Conservation (phyloP, 179 eudicot genomes). For the Beta corolliflora region DNA sequence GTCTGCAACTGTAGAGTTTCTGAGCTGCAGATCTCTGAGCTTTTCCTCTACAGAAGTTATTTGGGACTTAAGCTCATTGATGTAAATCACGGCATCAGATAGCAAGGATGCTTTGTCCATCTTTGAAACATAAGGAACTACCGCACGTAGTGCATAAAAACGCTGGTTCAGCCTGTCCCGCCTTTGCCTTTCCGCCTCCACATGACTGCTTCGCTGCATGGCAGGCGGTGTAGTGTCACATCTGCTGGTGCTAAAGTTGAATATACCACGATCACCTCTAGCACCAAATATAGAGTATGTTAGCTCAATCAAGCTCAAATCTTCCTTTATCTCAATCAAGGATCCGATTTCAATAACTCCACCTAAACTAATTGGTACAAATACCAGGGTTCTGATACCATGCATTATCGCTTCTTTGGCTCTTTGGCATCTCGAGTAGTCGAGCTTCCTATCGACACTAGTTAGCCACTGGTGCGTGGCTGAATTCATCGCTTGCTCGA, state of each 20-base stretch:
- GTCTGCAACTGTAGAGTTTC: neutral
- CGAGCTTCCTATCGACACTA: no score
- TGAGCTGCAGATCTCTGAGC: neutral
- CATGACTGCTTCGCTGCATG: slow-evolving; percentile 1
- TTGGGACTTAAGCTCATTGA: slow-evolving; percentile 14
- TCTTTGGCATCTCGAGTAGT: neutral
- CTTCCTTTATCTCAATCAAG: slow-evolving; percentile 24
- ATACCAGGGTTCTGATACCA: slow-evolving; percentile 30
- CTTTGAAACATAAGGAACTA: slow-evolving; percentile 26
- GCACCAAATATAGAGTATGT: slow-evolving; percentile 22
- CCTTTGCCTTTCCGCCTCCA: slow-evolving; percentile 25
- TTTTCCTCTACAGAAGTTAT: neutral
- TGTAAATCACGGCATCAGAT: slow-evolving; percentile 23
- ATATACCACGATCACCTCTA: neutral
- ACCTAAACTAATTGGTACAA: slow-evolving; percentile 22
- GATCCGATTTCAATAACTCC: slow-evolving; percentile 35
- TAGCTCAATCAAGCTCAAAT: slow-evolving; percentile 21
- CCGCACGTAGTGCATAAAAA: slow-evolving; percentile 19
- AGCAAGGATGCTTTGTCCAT: slow-evolving; percentile 28
- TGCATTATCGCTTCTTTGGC: slow-evolving; percentile 33
- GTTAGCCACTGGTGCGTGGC: slow-evolving; percentile 23
- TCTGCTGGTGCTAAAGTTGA: no score
- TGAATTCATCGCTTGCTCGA: slow-evolving; percentile 9
- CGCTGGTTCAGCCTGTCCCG: slow-evolving; percentile 16
- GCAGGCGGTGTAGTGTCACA: neutral